phyloP scores from a whole-genome alignment of 2,329 filamentous ascomycete genomes.

The Pseudocercospora pini-densiflorae region DNA sequence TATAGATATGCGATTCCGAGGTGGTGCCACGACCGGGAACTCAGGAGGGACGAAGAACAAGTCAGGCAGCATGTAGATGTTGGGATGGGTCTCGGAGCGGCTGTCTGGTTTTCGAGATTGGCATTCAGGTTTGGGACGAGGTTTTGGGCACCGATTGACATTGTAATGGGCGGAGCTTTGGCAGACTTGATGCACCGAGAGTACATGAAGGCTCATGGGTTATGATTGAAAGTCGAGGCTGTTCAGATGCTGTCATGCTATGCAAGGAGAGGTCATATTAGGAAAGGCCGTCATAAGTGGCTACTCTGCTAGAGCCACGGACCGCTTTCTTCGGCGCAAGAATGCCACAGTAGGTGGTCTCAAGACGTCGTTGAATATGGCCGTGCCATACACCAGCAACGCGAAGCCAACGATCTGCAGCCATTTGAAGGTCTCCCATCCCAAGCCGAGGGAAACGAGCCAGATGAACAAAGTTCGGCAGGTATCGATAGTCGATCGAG shows the following conservation, averaged over 20 bases:
- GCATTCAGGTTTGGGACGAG: slow-evolving; percentile 29
- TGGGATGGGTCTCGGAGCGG: slow-evolving; percentile 36
- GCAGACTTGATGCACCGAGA: slow-evolving; percentile 39
- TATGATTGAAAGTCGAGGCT: slow-evolving; percentile 12
- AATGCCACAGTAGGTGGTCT: slow-evolving; percentile 63
- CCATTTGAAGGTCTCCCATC: slow-evolving; percentile 92
- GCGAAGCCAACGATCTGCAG: slow-evolving; percentile 89
- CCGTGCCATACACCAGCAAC: slow-evolving; percentile 93
- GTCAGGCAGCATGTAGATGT: slow-evolving; percentile 38
- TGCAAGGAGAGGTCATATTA: background rate
- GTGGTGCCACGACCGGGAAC: slow-evolving; percentile 38
- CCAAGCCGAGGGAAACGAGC: slow-evolving; percentile 88
- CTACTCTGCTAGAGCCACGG: slow-evolving; percentile 24
- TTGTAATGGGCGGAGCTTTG: slow-evolving; percentile 38
- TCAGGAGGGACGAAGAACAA: slow-evolving; percentile 37
- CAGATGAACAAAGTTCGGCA: slow-evolving; percentile 98
- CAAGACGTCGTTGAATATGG: slow-evolving; percentile 95
- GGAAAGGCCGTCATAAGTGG: background rate
- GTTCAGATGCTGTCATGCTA: background rate
- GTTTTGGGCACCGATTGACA: slow-evolving; percentile 37
- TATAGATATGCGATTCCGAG: slow-evolving; percentile 38
- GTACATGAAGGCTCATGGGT: slow-evolving; percentile 39
- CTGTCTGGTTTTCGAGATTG: slow-evolving; percentile 31
- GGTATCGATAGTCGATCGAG: slow-evolving; percentile 94
- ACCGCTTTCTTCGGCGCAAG: slow-evolving; percentile 33